Base-by-base conservation (phyloP, 208 protist genomes). In the Naegleria lovaniensis region DNA sequence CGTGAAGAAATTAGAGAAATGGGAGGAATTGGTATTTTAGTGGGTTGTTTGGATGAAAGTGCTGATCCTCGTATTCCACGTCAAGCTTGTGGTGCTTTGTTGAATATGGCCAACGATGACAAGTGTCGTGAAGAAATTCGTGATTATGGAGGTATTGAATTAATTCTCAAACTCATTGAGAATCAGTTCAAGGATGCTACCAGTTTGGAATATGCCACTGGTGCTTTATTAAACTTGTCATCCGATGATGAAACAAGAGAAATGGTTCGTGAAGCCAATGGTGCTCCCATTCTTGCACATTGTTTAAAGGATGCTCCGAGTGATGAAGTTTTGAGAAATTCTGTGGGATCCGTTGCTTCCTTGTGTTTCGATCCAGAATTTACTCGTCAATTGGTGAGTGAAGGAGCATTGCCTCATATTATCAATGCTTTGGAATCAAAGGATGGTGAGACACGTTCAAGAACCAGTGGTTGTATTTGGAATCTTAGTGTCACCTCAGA, bases 31-130 rank as follows among this genome's bases (percentile, higher is more conserved):
- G 83, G 16, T 25, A 85, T 22, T 40, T 43, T 85, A 29, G 83
- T 85, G 15, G 40, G 40, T 19, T 85, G 33, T 40, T 48, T 85
- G 48, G 83, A 85, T 40, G 83, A 48, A 43, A 85, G 1, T 43
- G 11, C 83, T 85, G 67, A 79, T 79, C 29, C 29, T 4, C 67
- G 67, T 36, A 79, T 79, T 79, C 67, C 67, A 36, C 19, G 67
- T 36, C 67, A 79, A 79, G 67, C 67, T 33, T 79, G 16, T 36
- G 67, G 67, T 79, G 67, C 67, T 36, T 33, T 79, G 0, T 79
- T 79, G 55, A 89, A 89, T 40, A 25, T 89, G 15, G 85, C 85
- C 2, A 67, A 41, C 38, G 85, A 89, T 33, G 48, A 55, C 16
- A 11, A 89, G 59, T 39, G 48, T 67, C 36, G 48, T 29, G 85